Evolutionary conservation across 352 stramenopile genomes (phyloP).

Genomic region (Globisporangium paroecandrum): DNA sequence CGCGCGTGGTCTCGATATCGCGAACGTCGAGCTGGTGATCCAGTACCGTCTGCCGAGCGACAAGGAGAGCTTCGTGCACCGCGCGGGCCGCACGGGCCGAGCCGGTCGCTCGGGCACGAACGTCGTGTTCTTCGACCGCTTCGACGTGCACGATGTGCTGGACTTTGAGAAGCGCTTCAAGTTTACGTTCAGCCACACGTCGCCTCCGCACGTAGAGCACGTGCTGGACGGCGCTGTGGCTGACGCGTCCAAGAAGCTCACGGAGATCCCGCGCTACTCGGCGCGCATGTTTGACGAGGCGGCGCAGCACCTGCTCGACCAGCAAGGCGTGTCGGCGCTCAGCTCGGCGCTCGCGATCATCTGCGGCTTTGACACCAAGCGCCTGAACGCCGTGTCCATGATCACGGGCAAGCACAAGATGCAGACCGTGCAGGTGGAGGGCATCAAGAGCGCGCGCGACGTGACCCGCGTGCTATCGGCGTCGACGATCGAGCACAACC

Average conservation of each 20-base stretch:
- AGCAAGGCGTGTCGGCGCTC: conserved; percentile 50
- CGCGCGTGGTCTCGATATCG: conserved; percentile 87
- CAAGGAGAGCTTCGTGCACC: conserved; percentile 94
- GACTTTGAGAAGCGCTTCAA: conserved; percentile 80
- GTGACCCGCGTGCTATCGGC: conserved; percentile 39
- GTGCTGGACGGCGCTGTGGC: conserved; percentile 53
- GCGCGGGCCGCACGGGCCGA: conserved; percentile 87
- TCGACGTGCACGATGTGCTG: conserved; percentile 57
- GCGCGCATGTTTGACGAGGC: conserved; percentile 57
- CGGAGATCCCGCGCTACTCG: conserved; percentile 39
- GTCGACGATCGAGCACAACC: conserved; percentile 35
- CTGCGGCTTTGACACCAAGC: conserved; percentile 73
- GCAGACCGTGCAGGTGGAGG: conserved; percentile 66
- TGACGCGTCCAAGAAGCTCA: conserved; percentile 54
- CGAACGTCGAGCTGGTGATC: conserved; percentile 89
- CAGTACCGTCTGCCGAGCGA: conserved; percentile 92
- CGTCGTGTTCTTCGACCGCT: conserved; percentile 84
- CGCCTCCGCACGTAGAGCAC: conserved; percentile 51
- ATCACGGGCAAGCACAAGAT: conserved; percentile 59
- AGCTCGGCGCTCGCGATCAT: conserved; percentile 69
- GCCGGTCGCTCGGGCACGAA: conserved; percentile 79
- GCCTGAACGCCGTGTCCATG: conserved; percentile 68
- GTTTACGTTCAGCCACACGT: conserved; percentile 62
- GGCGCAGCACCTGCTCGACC: conserved; percentile 47
- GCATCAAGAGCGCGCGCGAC: conserved; percentile 41